A percentile compares a stretch with the other conserved stretches of the same genome.
Evolutionary conservation across 1,284 basidiomycete genomes (phyloP).

Genomic region (Cryptococcus sp.): DNA sequence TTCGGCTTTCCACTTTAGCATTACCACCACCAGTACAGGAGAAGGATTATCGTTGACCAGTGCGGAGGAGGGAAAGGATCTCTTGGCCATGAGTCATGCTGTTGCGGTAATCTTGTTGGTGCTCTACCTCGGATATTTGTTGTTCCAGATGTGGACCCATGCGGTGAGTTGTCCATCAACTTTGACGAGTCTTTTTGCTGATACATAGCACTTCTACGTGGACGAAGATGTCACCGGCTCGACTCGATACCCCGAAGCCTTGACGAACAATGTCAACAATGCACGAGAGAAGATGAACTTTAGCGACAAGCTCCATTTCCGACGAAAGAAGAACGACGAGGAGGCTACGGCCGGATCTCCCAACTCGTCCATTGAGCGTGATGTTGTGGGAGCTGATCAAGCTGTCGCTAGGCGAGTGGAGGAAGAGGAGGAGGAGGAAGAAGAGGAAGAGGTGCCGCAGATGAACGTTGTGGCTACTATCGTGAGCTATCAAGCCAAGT

Average conservation of each 20-base stretch:
- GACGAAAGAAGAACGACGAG: slow-evolving; percentile 24
- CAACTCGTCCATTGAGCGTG: not conserved
- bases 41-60: slow-evolving; percentile 16
- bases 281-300: slow-evolving; percentile 13
- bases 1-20: slow-evolving; percentile 49
- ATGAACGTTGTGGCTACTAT: slow-evolving; percentile 52
- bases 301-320: slow-evolving; percentile 13
- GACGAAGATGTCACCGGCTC: slow-evolving; percentile 42
- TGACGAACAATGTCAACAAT: slow-evolving; percentile 14
- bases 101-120: slow-evolving; percentile 75
- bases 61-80: slow-evolving; percentile 49
- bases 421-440: slow-evolving; percentile 23
- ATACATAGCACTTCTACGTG: slow-evolving; percentile 54
- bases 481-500: slow-evolving; percentile 14
- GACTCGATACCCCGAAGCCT: slow-evolving; percentile 35
- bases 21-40: slow-evolving; percentile 30
- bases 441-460: slow-evolving; percentile 47
- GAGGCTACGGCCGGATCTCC: slow-evolving; percentile 14
- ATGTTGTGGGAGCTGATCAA: not conserved
- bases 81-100: slow-evolving; percentile 70
- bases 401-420: not conserved
- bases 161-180: slow-evolving; percentile 40
- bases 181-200: too few relatives aligned
- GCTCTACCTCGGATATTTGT: slow-evolving; percentile 61
- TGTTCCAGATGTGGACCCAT: slow-evolving; percentile 85